Base-by-base conservation (phyloP, 2,329 filamentous ascomycete species). In the Nothophoma quercina region DNA sequence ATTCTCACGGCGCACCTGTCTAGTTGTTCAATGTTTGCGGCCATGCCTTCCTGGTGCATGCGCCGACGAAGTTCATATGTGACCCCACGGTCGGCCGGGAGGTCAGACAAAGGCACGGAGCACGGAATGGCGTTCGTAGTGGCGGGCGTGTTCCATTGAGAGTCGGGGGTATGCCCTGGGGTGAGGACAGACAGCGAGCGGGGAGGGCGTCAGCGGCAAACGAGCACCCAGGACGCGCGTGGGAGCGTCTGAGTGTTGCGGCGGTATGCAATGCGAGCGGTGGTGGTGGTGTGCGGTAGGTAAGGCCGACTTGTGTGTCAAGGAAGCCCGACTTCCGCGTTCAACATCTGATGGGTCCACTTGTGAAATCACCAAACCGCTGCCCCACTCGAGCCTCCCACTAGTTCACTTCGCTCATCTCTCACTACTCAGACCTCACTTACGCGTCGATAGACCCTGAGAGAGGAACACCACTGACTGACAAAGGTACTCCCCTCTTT, bases 91-190 rank as follows among this genome's bases (percentile, higher is more conserved):
- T 79, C 77, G 73, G 76, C 75, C 72, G 76, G 73, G 73, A 78
- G 77, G 81, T 84, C 83, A 86, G 76, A 83, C 83, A 72, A 78
- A 78, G 76, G 79, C 78, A 77, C 79, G 77, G 69, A 77, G 75
- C 69, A 78, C 74, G 72, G 75, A 68, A 62, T 62, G 68, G 75
- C 74, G 73, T 72, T 71, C 73, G 74, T 70, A 68, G 70, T 75
- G 71, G 72, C 76, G 75, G 77, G 74, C 76, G 77, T 77, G 75
- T 82, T 83, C 83, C 83, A 85, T 83, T 83, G 82, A 84, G 75
- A 77, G 65, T 63, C 59, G 55, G 57, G 40, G 44, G 55, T 57
- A 39, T 68, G 64, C 66, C 67, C 68, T 67, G 56, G 50, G 58
- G 58, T 45, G 49, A 65, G 71, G 70, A 69, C 71, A 71, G 67